phyloP scores from a whole-genome alignment of 169 alveolate species.

The Sarcocystis neurona region DNA sequence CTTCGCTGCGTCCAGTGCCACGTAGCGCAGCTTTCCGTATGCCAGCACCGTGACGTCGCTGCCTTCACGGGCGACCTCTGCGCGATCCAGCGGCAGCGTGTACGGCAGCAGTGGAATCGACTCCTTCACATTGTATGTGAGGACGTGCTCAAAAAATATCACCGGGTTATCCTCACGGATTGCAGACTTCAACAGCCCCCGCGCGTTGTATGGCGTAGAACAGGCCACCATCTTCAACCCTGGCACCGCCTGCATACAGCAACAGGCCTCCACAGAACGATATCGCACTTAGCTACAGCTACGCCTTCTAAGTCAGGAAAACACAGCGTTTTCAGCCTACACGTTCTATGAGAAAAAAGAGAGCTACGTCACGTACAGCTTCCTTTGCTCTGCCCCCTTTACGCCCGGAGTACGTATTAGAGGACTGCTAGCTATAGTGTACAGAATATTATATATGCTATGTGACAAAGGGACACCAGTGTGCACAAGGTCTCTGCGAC shows the following conservation, averaged over 20 bases:
- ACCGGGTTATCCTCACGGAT: constrained; percentile 89
- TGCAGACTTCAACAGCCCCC: constrained; percentile 89
- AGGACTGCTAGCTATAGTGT: too few species aligned
- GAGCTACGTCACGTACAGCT: too few species aligned
- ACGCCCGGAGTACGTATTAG: too few species aligned
- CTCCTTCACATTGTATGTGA: constrained; percentile 83
- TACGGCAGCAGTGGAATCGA: constrained; percentile 84
- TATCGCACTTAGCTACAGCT: too few species aligned
- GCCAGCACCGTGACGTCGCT: constrained; percentile 85
- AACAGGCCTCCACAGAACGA: too few species aligned
- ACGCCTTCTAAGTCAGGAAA: too few species aligned
- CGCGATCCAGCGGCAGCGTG: constrained; percentile 86
- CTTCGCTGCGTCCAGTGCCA: constrained; percentile 86
- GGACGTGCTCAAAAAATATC: constrained; percentile 89
- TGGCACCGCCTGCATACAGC: constrained; percentile 75
- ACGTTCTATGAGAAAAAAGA: too few species aligned
- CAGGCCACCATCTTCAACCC: constrained; percentile 90
- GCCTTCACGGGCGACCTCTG: constrained; percentile 86
- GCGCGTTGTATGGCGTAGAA: constrained; percentile 86
- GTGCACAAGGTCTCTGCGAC: too few species aligned
- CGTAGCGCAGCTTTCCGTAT: constrained; percentile 84
- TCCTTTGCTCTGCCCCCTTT: too few species aligned
- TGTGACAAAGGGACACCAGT: too few species aligned
- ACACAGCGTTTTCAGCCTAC: too few species aligned
- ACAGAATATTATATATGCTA: too few species aligned